Evolutionary conservation across 495 filamentous ascomycete species (phyloP), one percentile per base, ranked within the genome.

Genomic region (Aspergillus sclerotioniger): DNA sequence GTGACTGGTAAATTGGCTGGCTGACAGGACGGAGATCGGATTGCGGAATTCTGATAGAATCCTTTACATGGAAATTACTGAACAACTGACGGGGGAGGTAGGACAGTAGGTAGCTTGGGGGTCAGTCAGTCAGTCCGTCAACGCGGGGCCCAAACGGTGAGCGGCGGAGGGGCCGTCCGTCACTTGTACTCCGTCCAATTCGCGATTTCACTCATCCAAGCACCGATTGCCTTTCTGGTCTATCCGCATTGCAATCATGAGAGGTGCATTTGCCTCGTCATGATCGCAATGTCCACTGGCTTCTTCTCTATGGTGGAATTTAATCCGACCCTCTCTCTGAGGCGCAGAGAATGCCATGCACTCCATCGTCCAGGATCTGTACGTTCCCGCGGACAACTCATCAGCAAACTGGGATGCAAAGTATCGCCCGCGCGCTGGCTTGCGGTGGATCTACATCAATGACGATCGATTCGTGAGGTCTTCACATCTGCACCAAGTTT

Each of bases 1-100:
- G 62, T 62, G 51, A 63, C 57, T 13, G 58, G 53, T 59, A 64
- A 60, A 57, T 28, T 54, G 6, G 37, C 12, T 35, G 9, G 7
- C 8, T 35, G 33, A 33, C 6, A 10, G 31, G 33, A 13, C 44
- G 56, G 31, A 31, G 51, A 53, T 48, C n/a, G 25, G 25, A 25
- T 25, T 25, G 25, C 25, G 25, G 25, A 25, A 25, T 25, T 25
- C 25, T 25, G 25, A 25, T 25, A n/a, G n/a, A n/a, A n/a, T 25
- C 25, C 25, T 25, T 25, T 25, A 3, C 2, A 2, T 25, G 25
- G 25, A 25, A 25, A 25, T 25, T 25, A 25, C 25, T 25, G 25
- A 25, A 25, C 25, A 25, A 5, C 25, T 25, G 25, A 25, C 2
- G 25, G 25, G 25, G 25, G 25, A 25, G 25, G 2, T n/a, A n/a